These are phyloP conservation scores for Wallacemonas collosoma DNA, from an alignment of 208 protist species.

Conservation along the genomic window DNA sequence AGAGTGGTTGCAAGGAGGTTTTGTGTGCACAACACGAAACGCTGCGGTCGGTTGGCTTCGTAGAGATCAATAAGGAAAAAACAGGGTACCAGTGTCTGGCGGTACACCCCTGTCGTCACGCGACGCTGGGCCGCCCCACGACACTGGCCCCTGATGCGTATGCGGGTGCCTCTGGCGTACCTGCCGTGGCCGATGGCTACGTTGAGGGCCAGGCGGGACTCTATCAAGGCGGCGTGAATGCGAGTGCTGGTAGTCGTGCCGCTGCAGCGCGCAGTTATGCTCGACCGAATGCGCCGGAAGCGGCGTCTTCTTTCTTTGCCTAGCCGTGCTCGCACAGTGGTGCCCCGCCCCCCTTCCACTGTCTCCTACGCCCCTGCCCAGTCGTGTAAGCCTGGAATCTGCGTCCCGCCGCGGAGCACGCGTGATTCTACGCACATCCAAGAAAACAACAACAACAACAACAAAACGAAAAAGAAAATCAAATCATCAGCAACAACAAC, in stretches of 20 bases:
- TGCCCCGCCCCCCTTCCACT: background rate
- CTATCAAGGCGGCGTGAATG: background rate
- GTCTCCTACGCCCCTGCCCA: too few relatives aligned
- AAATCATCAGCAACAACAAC: too few relatives aligned
- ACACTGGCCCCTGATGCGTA: conserved; percentile 7
- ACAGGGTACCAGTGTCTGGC: conserved; percentile 68
- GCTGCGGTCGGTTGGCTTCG: conserved; percentile 71
- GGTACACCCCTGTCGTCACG: conserved; percentile 69
- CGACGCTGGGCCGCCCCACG: conserved; percentile 31
- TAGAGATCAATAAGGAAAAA: conserved; percentile 62
- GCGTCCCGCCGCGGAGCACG: background rate
- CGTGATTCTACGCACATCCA: background rate
- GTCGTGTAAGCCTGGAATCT: too few relatives aligned
- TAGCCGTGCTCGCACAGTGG: conserved; percentile 17
- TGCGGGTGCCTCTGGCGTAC: conserved; percentile 1
- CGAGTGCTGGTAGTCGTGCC: background rate
- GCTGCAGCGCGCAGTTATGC: background rate
- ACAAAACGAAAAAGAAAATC: background rate
- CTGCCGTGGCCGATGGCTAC: background rate
- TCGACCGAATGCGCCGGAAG: conserved; percentile 39
- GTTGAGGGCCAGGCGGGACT: conserved; percentile 10
- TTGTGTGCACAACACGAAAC: conserved; percentile 80
- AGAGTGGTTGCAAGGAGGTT: conserved; percentile 58
- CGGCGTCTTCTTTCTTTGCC: conserved; percentile 81
- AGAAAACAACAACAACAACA: background rate